Conservation (phyloP, 2,329 filamentous ascomycete species). For the Aspergillus sergii region DNA sequence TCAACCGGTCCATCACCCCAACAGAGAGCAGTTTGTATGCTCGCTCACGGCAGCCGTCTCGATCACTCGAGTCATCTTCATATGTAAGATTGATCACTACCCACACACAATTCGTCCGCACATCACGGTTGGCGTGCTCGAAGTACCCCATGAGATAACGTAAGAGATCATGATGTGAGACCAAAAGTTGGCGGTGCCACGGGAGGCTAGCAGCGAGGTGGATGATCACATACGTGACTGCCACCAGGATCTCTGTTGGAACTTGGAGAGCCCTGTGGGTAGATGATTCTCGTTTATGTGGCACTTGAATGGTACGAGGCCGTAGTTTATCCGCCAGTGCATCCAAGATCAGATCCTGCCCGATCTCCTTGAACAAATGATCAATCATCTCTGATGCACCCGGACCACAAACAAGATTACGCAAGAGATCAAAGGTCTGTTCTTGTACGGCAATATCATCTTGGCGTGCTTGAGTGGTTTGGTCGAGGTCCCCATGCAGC, state of each 20-base stretch:
- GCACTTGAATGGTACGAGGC: conserved; percentile 44
- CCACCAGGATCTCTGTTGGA: conserved; percentile 68
- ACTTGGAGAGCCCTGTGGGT: conserved; percentile 33
- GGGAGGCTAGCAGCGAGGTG: conserved; percentile 84
- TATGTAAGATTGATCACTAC: conserved; percentile 84
- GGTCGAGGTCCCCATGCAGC: conserved; percentile 68
- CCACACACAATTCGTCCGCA: conserved; percentile 80
- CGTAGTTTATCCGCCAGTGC: conserved; percentile 79
- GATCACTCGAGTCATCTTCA: conserved; percentile 73
- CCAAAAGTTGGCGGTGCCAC: conserved; percentile 74
- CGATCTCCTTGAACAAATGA: conserved; percentile 74
- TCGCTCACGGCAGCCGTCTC: conserved; percentile 65
- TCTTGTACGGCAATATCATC: conserved; percentile 87
- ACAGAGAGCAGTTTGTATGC: conserved; percentile 69
- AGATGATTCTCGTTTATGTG: conserved; percentile 35
- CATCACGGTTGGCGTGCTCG: conserved; percentile 69
- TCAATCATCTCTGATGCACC: conserved; percentile 75
- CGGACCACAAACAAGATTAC: conserved; percentile 78
- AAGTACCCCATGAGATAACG: conserved; percentile 73
- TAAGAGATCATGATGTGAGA: conserved; percentile 76
- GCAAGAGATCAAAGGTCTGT: conserved; percentile 84
- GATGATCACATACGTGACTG: conserved; percentile 79
- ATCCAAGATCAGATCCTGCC: conserved; percentile 76
- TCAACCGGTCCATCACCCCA: conserved; percentile 70
- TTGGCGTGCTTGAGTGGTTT: conserved; percentile 67